Evolutionary conservation across 2,329 filamentous ascomycete genomes (phyloP).

Genomic region (Epichloe typhina): DNA sequence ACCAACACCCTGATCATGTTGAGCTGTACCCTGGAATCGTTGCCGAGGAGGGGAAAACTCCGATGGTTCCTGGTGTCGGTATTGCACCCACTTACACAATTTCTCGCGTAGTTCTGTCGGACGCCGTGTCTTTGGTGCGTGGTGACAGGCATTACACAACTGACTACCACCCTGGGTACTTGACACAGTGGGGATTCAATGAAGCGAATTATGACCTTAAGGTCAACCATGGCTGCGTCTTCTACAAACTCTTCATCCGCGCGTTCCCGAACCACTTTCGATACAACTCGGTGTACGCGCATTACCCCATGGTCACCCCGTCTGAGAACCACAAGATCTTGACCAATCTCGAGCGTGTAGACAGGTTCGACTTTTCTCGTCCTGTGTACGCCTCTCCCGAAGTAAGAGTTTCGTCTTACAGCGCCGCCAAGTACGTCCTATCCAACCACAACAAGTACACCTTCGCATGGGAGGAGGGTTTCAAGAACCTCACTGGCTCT

Average conservation of each 20-base stretch:
- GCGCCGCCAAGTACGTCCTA: slow-evolving; percentile 48
- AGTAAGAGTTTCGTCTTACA: slow-evolving; percentile 47
- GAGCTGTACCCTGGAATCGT: slow-evolving; percentile 72
- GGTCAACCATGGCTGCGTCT: slow-evolving; percentile 68
- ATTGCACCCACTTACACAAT: slow-evolving; percentile 66
- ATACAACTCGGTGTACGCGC: slow-evolving; percentile 66
- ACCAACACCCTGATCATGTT: slow-evolving; percentile 66
- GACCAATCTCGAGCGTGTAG: slow-evolving; percentile 49
- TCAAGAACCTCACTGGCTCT: slow-evolving; percentile 47
- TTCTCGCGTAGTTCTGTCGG: slow-evolving; percentile 62
- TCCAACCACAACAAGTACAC: slow-evolving; percentile 48
- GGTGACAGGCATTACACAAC: slow-evolving; percentile 67
- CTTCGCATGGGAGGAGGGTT: slow-evolving; percentile 48
- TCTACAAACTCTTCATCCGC: slow-evolving; percentile 71
- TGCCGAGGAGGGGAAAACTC: slow-evolving; percentile 60
- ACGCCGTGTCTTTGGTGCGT: slow-evolving; percentile 65
- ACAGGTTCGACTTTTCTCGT: slow-evolving; percentile 56
- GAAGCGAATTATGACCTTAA: slow-evolving; percentile 60
- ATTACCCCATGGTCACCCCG: slow-evolving; percentile 62
- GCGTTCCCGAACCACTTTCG: slow-evolving; percentile 74
- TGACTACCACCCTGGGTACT: slow-evolving; percentile 59
- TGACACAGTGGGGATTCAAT: slow-evolving; percentile 77
- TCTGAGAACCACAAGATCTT: slow-evolving; percentile 60
- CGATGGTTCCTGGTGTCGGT: slow-evolving; percentile 61
- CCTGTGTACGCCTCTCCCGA: slow-evolving; percentile 38